Percentiles rank a stretch among this genome's conserved stretches.
phyloP scores from a whole-genome alignment of 2,329 filamentous ascomycete species.

The Basipetospora chlamydospora region DNA sequence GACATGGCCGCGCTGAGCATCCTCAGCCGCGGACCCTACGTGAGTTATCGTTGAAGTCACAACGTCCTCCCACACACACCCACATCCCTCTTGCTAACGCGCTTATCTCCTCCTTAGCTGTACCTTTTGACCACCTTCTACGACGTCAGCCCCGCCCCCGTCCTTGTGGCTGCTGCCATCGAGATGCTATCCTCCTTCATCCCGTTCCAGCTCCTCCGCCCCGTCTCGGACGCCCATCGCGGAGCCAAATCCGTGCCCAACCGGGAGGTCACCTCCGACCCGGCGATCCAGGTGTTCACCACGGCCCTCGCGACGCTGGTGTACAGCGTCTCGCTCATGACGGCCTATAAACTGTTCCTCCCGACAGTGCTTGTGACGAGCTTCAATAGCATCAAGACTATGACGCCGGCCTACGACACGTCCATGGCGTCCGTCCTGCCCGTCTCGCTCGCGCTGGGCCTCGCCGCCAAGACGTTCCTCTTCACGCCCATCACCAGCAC shows the following conservation, averaged over 20 bases:
- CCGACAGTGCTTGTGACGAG: slow-evolving; percentile 58
- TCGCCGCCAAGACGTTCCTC: slow-evolving; percentile 61
- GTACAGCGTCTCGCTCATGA: slow-evolving; percentile 59
- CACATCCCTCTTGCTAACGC: not conserved
- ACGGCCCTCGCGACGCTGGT: slow-evolving; percentile 55
- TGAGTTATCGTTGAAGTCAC: slow-evolving; percentile 19
- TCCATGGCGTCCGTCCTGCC: slow-evolving; percentile 47
- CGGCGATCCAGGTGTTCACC: slow-evolving; percentile 47
- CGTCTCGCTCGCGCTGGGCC: slow-evolving; percentile 43
- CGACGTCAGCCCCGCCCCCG: slow-evolving; percentile 45
- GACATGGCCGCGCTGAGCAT: slow-evolving; percentile 52
- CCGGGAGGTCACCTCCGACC: slow-evolving; percentile 50
- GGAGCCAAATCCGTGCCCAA: slow-evolving; percentile 39
- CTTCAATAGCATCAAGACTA: slow-evolving; percentile 56
- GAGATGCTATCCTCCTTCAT: slow-evolving; percentile 54
- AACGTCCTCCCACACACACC: not conserved
- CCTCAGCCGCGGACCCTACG: slow-evolving; percentile 60
- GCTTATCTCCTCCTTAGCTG: slow-evolving; percentile 28
- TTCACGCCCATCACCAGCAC: slow-evolving; percentile 53
- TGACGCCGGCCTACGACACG: slow-evolving; percentile 53
- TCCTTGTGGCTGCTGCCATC: slow-evolving; percentile 47
- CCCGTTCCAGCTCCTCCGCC: slow-evolving; percentile 63
- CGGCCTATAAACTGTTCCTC: slow-evolving; percentile 55
- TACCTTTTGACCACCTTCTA: slow-evolving; percentile 72
- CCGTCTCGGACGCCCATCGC: slow-evolving; percentile 49